These are phyloP conservation scores for Penicillium sp. DNA, from an alignment of 2,329 filamentous ascomycete genomes.

Conservation along the genomic window DNA sequence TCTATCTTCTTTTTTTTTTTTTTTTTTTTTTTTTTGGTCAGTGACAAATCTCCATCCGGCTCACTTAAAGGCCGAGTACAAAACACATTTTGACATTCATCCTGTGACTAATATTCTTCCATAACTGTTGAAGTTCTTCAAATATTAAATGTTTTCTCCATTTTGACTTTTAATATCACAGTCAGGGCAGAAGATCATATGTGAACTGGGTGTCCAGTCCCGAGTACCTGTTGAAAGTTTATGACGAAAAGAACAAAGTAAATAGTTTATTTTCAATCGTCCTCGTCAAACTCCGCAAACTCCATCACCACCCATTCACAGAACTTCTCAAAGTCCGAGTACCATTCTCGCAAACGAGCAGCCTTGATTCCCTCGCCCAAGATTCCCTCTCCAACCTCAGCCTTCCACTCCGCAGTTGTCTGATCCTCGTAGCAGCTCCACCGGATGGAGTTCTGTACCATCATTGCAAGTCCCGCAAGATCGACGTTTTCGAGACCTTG, in stretches of 20 bases:
- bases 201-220: no score
- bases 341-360: conserved; percentile 73
- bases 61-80: no score
- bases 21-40: background rate
- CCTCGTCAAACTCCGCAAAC: conserved; percentile 57
- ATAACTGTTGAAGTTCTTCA: no score
- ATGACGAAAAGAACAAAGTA: background rate
- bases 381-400: conserved; percentile 71
- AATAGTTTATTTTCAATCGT: conserved; percentile 30
- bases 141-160: no score
- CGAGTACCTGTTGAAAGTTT: no score
- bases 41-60: no score
- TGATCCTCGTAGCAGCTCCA: conserved; percentile 90
- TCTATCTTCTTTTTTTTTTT: background rate
- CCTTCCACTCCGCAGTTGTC: conserved; percentile 66
- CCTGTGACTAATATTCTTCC: no score
- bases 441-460: conserved; percentile 89
- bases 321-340: conserved; percentile 80
- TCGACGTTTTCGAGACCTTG: conserved; percentile 92
- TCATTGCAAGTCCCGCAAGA: conserved; percentile 76
- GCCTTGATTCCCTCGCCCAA: conserved; percentile 71
- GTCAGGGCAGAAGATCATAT: no score
- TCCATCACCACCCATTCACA: conserved; percentile 87
- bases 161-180: no score
- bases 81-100: no score